These are phyloP conservation scores for Fusarium pseudocircinatum DNA, from an alignment of 2,329 filamentous ascomycete species.

Conservation along the genomic window DNA sequence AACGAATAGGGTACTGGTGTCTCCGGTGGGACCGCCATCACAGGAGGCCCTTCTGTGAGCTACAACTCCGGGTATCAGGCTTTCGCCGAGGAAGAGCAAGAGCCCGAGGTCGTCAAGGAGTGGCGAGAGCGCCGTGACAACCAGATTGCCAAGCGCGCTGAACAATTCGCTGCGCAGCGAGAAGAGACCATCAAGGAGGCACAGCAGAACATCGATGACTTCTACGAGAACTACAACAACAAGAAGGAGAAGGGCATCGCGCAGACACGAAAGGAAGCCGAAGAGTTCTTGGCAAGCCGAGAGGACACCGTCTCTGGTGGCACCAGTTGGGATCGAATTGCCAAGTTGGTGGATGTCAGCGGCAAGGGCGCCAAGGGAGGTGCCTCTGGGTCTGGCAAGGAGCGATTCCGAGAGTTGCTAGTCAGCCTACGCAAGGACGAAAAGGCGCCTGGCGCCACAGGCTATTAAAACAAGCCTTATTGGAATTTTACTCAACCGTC, in stretches of 20 bases:
- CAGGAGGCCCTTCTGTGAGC: conserved; percentile 73
- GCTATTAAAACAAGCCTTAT: conserved; percentile 57
- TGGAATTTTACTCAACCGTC: conserved; percentile 13
- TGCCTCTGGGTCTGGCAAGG: conserved; percentile 90
- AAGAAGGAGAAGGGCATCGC: conserved; percentile 95
- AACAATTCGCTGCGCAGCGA: conserved; percentile 85
- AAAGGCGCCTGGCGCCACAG: conserved; percentile 76
- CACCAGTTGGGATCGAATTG: conserved; percentile 98
- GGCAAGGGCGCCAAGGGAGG: conserved; percentile 91
- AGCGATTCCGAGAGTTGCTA: conserved; percentile 92
- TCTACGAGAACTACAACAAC: conserved; percentile 99
- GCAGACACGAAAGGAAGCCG: conserved; percentile 90
- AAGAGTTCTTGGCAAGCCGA: conserved; percentile 86
- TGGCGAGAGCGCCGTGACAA: conserved; percentile 93
- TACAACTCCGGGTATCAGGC: conserved; percentile 71
- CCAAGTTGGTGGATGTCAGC: conserved; percentile 96
- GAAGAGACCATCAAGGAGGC: conserved; percentile 88
- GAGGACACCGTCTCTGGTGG: conserved; percentile 95
- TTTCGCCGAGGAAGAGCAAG: conserved; percentile 74
- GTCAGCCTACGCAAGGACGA: conserved; percentile 91
- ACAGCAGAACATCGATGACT: conserved; percentile 95
- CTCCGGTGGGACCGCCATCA: conserved; percentile 64
- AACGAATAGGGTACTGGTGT: conserved; percentile 44
- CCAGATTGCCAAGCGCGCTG: conserved; percentile 82
- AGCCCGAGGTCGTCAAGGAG: conserved; percentile 87